Evolutionary conservation across 176 grass and related monocot species (phyloP), one percentile per base, ranked within the genome.

Genomic region (Aegilops bicornis): DNA sequence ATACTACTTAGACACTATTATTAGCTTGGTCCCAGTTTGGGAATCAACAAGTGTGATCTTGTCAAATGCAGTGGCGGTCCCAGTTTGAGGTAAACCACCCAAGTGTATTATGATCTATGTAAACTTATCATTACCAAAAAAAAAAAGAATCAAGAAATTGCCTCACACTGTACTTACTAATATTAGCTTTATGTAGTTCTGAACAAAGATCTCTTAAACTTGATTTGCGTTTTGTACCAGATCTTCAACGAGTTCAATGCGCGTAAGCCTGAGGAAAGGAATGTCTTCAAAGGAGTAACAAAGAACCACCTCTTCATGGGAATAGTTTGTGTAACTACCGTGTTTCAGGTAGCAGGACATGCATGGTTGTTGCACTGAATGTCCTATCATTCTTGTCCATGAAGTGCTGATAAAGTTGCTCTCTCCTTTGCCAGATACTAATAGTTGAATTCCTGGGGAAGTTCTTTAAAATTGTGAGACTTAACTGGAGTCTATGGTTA

Each of bases 231-330:
- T 83, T 50, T 36, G 59, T 88, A n/a, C 80, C 83, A 98, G 95
- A 90, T 98, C 64, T 95, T 98, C 80, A 98, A 98, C 0, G 95
- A 98, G 87, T 95, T 98, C 48, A 98, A 98, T 87, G 95, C 93
- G 0, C 91, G 95, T 42, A 98, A 98, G 54, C 95, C 95, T 0
- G 93, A 98, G 80, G 91, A 98, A 79, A 92, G 14, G 58, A 95
- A 98, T 83, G 87, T 98, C 62, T 95, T 98, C 84, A 83, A 77
- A 86, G 95, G 95, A 40, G 86, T 95, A 23, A 95, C 95, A 30
- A 92, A 89, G 45, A 98, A 93, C 76, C 80, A 79, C 63, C 78
- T 98, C 52, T 98, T 98, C 82, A 92, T 95, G 78, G 89, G 85
- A 56, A 98, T 98, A 84, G 76, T 98, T 68, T 86, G 87, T 31